A percentile compares a stretch with the other conserved stretches of the same genome.
Conservation (phyloP, 257 asterid species). For the Cinchona pubescens region DNA sequence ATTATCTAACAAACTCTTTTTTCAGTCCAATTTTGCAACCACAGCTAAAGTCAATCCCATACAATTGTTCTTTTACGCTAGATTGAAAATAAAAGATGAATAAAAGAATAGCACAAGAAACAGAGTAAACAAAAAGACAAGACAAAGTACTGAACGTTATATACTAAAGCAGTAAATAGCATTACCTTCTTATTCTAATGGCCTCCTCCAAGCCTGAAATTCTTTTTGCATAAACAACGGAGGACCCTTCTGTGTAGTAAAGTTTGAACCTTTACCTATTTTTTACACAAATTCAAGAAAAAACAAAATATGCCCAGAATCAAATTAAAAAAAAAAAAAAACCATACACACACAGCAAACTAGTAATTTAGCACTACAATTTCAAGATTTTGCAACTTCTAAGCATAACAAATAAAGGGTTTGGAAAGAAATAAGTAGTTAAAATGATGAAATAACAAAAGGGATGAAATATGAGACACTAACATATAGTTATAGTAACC, state of each 20-base stretch:
- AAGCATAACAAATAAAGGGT: background rate
- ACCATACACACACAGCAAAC: background rate
- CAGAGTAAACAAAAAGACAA: background rate
- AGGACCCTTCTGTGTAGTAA: constrained; percentile 31
- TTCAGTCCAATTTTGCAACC: background rate
- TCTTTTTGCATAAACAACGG: constrained; percentile 62
- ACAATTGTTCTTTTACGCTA: background rate
- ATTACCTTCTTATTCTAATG: constrained; percentile 70
- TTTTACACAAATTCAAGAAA: constrained; percentile 22
- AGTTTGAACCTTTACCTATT: constrained; percentile 37
- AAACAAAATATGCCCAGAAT: constrained; percentile 10
- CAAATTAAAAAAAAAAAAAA: constrained; percentile 4
- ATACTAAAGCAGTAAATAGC: background rate
- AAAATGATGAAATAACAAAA: background rate
- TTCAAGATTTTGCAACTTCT: background rate
- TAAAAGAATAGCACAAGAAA: background rate
- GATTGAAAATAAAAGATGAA: background rate
- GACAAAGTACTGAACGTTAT: background rate
- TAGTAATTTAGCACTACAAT: background rate
- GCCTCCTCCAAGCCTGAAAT: constrained; percentile 89
- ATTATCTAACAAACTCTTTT: background rate
- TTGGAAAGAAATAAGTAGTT: background rate
- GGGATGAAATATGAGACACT: background rate
- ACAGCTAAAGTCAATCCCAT: background rate
- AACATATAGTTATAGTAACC: too few species aligned